Base-by-base conservation (phyloP, 2,329 filamentous ascomycete species). In the Pseudogymnoascus sp. region DNA sequence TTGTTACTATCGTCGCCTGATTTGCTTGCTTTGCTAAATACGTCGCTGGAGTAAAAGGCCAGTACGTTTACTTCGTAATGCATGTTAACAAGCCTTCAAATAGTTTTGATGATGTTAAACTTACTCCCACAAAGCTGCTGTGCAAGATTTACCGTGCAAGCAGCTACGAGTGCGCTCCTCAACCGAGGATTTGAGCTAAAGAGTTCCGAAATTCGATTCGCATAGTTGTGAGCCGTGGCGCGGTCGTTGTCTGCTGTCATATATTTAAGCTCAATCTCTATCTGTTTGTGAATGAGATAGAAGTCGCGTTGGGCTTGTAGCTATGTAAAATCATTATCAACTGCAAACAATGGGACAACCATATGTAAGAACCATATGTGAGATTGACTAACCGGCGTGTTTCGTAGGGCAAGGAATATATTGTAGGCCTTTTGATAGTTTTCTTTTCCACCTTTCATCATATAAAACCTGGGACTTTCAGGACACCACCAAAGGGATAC, bases 41-140 rank as follows among this genome's bases (percentile, higher is more conserved):
- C 84, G 66, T 83, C 76, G 0, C 81, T 81, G 0, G 79, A 82
- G 67, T 86, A 86, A 68, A 84, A 85, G n/a, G 81, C 79, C 25
- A 83, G 80, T 3, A 81, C 76, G 57, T 84, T 83, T 57, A 80
- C 76, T n/a, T 67, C 12, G 3, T 3, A 14, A 7, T 43, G 12
- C 39, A 14, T 43, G 20, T 43, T 20, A 43, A 11, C 9, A 14
- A 25, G 6, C 11, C 3, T 14, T 16, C 9, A 25, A 12, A 7
- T 22, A 43, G 18, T 6, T 39, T 39, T 16, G 6, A 43, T 43
- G 7, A 43, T 43, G 39, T 22, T n/a, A 4, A 14, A 7, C 39
- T 43, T 43, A 43, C 39, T 43, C 2, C 39, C 39, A 14, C 39
- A 43, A 7, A 43, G 39, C 12, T 43, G 39, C 20, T 43, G 39